These are phyloP conservation scores for Geotrichum candidum DNA, from an alignment of 1,139 yeast genomes.

Conservation along the genomic window DNA sequence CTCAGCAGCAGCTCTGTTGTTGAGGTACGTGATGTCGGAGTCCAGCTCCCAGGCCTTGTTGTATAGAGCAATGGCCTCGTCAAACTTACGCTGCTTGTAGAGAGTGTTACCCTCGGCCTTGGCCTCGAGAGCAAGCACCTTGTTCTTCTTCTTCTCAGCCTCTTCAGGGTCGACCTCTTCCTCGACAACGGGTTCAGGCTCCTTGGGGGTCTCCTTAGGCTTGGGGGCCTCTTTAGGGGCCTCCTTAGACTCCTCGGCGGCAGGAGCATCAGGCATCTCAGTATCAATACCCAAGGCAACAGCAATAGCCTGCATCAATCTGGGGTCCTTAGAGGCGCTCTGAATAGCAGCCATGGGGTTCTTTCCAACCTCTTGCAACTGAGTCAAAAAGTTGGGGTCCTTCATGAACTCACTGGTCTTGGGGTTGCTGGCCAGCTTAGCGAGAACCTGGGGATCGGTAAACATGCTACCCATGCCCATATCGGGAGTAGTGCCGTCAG, in stretches of 20 bases:
- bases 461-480: conserved; percentile 74
- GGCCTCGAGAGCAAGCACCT: conserved; percentile 70
- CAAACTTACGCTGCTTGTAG: conserved; percentile 84
- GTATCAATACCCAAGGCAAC: conserved; percentile 72
- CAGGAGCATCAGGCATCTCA: conserved; percentile 30
- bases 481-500: conserved; percentile 52
- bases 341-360: conserved; percentile 65
- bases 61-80: conserved; percentile 84
- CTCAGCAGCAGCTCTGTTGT: conserved; percentile 97
- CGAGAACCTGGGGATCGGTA: conserved; percentile 71
- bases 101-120: conserved; percentile 83
- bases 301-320: conserved; percentile 85
- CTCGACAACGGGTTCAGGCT: conserved; percentile 35
- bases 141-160: conserved; percentile 51
- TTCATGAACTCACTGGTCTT: conserved; percentile 81
- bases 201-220: conserved; percentile 23
- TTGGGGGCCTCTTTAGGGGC: conserved; percentile 21
- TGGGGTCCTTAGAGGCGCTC: conserved; percentile 69
- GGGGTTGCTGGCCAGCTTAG: conserved; percentile 74
- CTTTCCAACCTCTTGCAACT: conserved; percentile 56
- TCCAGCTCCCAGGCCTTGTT: conserved; percentile 77
- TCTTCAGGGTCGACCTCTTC: conserved; percentile 28
- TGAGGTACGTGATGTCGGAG: conserved; percentile 86
- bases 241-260: conserved; percentile 28
- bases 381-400: conserved; percentile 77